Evolutionary conservation across 2,329 filamentous ascomycete genomes (phyloP), one percentile per base, ranked within the genome.

Genomic region (Diplodia scrobiculata): DNA sequence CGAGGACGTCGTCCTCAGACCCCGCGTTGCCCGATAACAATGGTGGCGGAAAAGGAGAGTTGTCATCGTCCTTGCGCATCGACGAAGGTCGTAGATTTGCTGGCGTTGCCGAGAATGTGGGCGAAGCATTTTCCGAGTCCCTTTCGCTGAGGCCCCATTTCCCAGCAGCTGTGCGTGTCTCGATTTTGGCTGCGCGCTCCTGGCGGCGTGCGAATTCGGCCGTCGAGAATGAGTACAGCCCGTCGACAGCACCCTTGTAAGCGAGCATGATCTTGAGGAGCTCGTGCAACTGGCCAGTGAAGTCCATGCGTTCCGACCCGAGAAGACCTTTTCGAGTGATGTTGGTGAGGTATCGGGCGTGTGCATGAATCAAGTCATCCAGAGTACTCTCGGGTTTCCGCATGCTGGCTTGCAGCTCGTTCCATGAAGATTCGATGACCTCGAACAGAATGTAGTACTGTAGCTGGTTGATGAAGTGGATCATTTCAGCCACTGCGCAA

Each of bases 381-480:
- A 99, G 85, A 0, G 95, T 99, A 74, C 90, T 93, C 70, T 91
- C 91, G 14, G 94, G 91, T 75, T 91, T 92, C 65, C 86, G 87
- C 68, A 98, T 89, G 36, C 90, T 89, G 32, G 87, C 85, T 77
- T 97, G 91, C 2, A 99, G 84, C 74, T 94, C 90, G 68, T 91
- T 91, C 96, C 95, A 99, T 58, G 91, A 95, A 41, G 91, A 90
- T 77, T 99, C 95, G 71, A 99, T 98, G 71, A 99, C 95, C 78
- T 99, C 95, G 74, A 98, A 99, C 10, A 99, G 84, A 71, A 99
- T 97, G 77, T 99, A 99, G 80, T 98, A 97, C 78, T 99, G 95
- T 14, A 99, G 84, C 78, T 99, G 95, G 69, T 92, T 92, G 73
- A 98, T 89, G 74, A 99, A 98, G 77, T 99, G 96, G 17, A 98